Base-by-base conservation (phyloP, 2,329 filamentous ascomycete species). In the Ceratocystiopsis brevicomis region DNA sequence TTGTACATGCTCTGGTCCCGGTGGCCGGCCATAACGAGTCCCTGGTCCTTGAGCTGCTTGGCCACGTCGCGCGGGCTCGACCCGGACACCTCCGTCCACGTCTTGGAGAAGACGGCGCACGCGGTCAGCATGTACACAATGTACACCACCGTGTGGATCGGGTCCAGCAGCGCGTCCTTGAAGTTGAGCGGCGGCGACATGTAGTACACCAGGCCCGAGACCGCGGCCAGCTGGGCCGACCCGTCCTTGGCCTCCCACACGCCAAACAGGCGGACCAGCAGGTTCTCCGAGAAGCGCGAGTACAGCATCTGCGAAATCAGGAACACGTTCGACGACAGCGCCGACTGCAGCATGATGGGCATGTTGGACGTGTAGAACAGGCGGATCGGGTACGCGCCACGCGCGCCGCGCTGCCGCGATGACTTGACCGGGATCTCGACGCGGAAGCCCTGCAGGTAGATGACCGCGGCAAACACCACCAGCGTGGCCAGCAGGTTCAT, bases 301-400 rank as follows among this genome's bases (percentile, higher is more conserved):
- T 93, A 96, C 53, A 98, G 78, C 87, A 96, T 96, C 73, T 98
- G 90, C 61, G 82, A 90, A 68, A 98, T 86, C 51, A 98, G 71
- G 78, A 98, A 98, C 66, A 98, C 77, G 73, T 98, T 98, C 73
- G 88, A 95, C 53, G 85, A 94, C 53, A 98, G 77, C 54, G 90
- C 90, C 40, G 88, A 96, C 71, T 98, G 92, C 62, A 98, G 75
- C 90, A 98, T 98, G 68, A 98, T 98, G 60, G 90, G 90, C 92
- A 98, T 98, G 81, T 98, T 98, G 63, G 87, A 95, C 60, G 90
- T 98, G 71, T 98, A 98, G 78, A 98, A 98, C 47, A 98, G 83
- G 59, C 92, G 88, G 63, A 98, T 78, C 57, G 90, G 90, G 76
- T 96, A 98, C 37, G 87, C 93, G 58, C 88, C 92, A 57, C 90